phyloP scores from a whole-genome alignment of 371 early-diverging fungal genomes.

The Circinella minor region DNA sequence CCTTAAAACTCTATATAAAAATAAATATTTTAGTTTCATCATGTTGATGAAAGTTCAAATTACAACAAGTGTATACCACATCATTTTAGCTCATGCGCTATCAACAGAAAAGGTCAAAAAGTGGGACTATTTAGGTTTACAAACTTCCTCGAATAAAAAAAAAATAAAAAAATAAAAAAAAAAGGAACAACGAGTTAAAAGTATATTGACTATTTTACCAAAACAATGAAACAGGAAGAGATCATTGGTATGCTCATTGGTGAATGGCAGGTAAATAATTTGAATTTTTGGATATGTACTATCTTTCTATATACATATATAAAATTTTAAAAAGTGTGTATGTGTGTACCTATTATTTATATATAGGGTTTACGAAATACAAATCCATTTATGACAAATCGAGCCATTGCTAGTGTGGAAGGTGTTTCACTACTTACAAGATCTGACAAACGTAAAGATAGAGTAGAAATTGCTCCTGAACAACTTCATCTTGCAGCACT shows the following conservation, averaged over 20 bases:
- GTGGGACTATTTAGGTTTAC: neutral
- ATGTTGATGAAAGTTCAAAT: constrained; percentile 46
- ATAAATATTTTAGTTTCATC: neutral
- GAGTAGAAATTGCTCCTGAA: constrained; percentile 71
- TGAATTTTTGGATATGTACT: too few relatives aligned
- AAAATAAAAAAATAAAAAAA: too few relatives aligned
- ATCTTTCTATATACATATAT: neutral
- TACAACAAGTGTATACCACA: constrained; percentile 53
- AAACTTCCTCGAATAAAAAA: neutral
- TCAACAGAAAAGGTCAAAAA: constrained; percentile 60
- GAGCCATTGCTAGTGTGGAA: constrained; percentile 53
- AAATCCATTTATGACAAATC: constrained; percentile 34
- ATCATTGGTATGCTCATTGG: constrained; percentile 77
- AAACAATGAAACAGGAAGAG: constrained; percentile 58
- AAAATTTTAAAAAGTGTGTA: neutral
- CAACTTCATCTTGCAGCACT: constrained; percentile 71
- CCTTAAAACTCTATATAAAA: neutral
- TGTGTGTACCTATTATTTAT: neutral
- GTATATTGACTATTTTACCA: neutral
- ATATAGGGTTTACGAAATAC: constrained; percentile 26
- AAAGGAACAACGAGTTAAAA: neutral
- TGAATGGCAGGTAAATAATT: constrained; percentile 54
- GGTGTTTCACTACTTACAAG: constrained; percentile 64
- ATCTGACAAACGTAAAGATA: constrained; percentile 78
- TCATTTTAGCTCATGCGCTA: constrained; percentile 58